Percentiles rank a stretch among this genome's conserved stretches.
Evolutionary conservation across 1,139 yeast genomes (phyloP).

Genomic region (Geotrichum cucujoidarum): DNA sequence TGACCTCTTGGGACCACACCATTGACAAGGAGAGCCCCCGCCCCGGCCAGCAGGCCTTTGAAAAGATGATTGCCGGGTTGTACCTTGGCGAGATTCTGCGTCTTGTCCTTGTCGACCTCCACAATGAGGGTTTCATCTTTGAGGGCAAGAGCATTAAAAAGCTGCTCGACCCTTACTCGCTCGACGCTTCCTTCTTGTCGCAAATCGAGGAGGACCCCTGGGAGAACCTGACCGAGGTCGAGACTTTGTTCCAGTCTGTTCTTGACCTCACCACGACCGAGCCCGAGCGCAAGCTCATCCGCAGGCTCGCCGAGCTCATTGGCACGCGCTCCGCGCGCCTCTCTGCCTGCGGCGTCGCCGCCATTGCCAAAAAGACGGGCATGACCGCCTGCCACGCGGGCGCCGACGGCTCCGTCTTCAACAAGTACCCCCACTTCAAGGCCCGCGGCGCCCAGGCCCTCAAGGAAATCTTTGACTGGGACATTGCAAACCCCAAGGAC

Average conservation of each 20-base stretch:
- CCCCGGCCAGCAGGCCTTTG: conserved; percentile 94
- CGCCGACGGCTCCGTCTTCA: conserved; percentile 94
- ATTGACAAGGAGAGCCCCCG: conserved; percentile 88
- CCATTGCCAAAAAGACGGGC: conserved; percentile 83
- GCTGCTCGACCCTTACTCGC: conserved; percentile 56
- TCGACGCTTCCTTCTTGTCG: conserved; percentile 89
- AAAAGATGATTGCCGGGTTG: conserved; percentile 96
- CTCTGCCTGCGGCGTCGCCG: conserved; percentile 94
- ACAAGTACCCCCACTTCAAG: conserved; percentile 88
- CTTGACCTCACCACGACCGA: conserved; percentile 63
- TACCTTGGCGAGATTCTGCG: conserved; percentile 91
- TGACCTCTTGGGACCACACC: conserved; percentile 78
- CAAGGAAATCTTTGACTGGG: conserved; percentile 88
- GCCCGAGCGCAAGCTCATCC: conserved; percentile 77
- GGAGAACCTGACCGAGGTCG: conserved; percentile 76
- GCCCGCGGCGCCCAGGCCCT: conserved; percentile 85
- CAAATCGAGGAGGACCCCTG: conserved; percentile 84
- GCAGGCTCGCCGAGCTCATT: conserved; percentile 77
- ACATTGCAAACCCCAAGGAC: conserved; percentile 43
- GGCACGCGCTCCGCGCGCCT: conserved; percentile 92
- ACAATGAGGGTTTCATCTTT: conserved; percentile 62
- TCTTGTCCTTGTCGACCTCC: conserved; percentile 69
- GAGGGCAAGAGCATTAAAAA: conserved; percentile 59
- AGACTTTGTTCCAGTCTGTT: conserved; percentile 54
- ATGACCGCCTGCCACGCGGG: conserved; percentile 80